Conservation (phyloP, 1,284 basidiomycete genomes). For the Ganoderma multipileum region DNA sequence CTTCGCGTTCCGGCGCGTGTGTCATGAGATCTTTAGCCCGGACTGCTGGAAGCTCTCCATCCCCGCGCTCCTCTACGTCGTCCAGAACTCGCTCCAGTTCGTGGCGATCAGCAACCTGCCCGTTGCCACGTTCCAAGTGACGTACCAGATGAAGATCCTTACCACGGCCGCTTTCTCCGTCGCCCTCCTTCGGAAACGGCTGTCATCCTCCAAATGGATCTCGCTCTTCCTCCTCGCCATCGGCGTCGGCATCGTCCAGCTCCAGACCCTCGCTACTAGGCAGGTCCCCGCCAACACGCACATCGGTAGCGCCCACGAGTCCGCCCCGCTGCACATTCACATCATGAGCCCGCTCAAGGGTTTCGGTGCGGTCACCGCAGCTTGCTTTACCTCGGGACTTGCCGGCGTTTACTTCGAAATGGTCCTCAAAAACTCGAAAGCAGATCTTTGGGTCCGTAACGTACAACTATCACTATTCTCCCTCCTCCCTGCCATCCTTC, state of each 20-base stretch:
- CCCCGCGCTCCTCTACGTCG: conserved; percentile 94
- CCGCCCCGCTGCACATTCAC: conserved; percentile 45
- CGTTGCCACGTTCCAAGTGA: conserved; percentile 94
- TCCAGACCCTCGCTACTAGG: conserved; percentile 64
- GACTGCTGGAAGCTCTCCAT: conserved; percentile 98
- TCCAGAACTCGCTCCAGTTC: conserved; percentile 97
- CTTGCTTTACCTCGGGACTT: conserved; percentile 96
- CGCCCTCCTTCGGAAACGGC: conserved; percentile 82
- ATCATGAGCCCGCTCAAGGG: conserved; percentile 86
- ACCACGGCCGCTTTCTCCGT: conserved; percentile 97
- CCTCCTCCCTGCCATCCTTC: conserved; percentile 87
- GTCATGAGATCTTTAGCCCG: conserved; percentile 68
- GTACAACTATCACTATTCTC: conserved; percentile 96
- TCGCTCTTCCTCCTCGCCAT: conserved; percentile 86
- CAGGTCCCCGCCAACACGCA: conserved; percentile 40
- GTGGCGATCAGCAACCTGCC: conserved; percentile 93
- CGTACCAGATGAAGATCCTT: conserved; percentile 97
- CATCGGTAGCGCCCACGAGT: conserved; percentile 45
- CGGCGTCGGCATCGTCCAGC: conserved; percentile 93
- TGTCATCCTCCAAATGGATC: conserved; percentile 83
- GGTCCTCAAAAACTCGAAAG: conserved; percentile 90
- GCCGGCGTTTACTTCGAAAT: conserved; percentile 99
- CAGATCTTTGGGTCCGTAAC: conserved; percentile 96
- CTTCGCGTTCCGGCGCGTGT: conserved; percentile 59
- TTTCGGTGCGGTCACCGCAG: conserved; percentile 86